Evolutionary conservation across 2,329 filamentous ascomycete genomes (phyloP), one percentile per base, ranked within the genome.

Genomic region (Aspergillus sp.): DNA sequence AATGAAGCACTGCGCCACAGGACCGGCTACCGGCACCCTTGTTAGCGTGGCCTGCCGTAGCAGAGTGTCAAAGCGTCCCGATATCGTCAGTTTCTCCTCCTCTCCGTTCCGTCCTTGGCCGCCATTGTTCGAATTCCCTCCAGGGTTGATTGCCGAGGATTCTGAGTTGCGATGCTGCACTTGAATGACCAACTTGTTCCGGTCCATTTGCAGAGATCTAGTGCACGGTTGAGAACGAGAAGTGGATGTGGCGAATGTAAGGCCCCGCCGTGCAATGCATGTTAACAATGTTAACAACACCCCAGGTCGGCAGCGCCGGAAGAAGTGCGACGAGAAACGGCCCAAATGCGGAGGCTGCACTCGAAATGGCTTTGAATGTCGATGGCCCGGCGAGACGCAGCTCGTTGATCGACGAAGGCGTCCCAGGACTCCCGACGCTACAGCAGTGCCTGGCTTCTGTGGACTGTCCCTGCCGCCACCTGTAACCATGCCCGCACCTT

Each of bases 201-300:
- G 22, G 22, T 5, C 22, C 22, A 24, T 24, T 1, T 24, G 5
- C 22, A 24, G 22, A 24, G 22, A 24, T 74, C 79, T 79, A 82
- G 6, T 41, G 45, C 58, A 5, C 59, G 55, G 42, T n/a, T 61
- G 20, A 53, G 60, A 26, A 64, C 62, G 5, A 47, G 48, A 44
- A 52, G 50, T 7, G 62, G 60, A 11, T 64, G 62, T 36, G 20
- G 58, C 13, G 49, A 53, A 43, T 63, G 62, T 62, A 32, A 51
- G 39, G n/a, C 18, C 22, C 20, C 7, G 22, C 4, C 12, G 17
- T 12, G 15, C 12, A 7, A 11, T 44, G 39, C 42, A 20, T 20
- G 7, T 20, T 13, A 45, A 17, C 42, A 26, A 24, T 13, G 22
- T n/a, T n/a, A n/a, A n/a, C n/a, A n/a, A n/a, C n/a, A n/a, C n/a